These are phyloP conservation scores for Gymnopilus junonius DNA, from an alignment of 768 basidiomycete genomes.

Conservation along the genomic window DNA sequence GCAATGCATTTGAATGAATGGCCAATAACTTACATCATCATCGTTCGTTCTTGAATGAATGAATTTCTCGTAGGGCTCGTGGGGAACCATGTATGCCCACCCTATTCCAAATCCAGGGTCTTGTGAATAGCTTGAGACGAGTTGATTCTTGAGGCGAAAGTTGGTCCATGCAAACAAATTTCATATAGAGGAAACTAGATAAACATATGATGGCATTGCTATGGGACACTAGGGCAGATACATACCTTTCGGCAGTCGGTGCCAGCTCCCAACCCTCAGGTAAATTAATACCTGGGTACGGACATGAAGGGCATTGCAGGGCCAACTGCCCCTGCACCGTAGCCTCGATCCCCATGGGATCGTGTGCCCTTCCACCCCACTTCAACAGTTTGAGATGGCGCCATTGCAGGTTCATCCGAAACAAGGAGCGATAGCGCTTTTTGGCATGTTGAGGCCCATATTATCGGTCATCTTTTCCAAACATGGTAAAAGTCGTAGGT, in stretches of 20 bases:
- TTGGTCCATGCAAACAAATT: conserved; percentile 12
- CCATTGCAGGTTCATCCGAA: background rate
- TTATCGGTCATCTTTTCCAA: conserved; percentile 3
- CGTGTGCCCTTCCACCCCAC: background rate
- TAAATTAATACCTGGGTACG: background rate
- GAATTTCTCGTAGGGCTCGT: conserved; percentile 6
- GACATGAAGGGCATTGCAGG: background rate
- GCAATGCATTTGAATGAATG: background rate
- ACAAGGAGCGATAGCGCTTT: background rate
- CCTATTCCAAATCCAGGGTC: conserved; percentile 17
- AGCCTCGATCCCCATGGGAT: background rate
- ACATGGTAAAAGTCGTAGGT: background rate
- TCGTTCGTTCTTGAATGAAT: conserved; percentile 6
- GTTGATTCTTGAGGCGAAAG: conserved; percentile 14
- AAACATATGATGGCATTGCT: background rate
- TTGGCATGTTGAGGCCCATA: conserved; percentile 1
- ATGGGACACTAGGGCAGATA: background rate
- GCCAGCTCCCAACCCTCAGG: background rate
- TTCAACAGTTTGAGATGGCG: conserved; percentile 4
- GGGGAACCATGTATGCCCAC: conserved; percentile 12
- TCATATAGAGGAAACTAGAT: background rate
- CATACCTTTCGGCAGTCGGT: background rate
- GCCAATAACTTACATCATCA: background rate
- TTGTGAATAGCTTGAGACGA: conserved; percentile 15
- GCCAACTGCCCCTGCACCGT: background rate